Base-by-base conservation (phyloP, 2,329 filamentous ascomycete species). In the Diaporthe velutina region DNA sequence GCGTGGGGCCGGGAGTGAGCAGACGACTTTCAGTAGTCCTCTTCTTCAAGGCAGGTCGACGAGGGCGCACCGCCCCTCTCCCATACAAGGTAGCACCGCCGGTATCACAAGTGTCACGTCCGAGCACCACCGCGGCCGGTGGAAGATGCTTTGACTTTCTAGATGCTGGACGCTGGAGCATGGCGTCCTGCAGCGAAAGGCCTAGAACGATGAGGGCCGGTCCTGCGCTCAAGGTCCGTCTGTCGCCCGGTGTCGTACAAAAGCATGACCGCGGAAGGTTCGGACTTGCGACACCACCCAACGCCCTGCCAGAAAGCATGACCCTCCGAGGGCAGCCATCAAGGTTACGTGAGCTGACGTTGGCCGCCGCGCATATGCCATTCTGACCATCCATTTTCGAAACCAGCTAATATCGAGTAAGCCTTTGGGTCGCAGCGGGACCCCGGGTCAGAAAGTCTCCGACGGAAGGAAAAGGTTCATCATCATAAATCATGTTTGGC, bases 1-100 rank as follows among this genome's bases (percentile, higher is more conserved):
- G 66, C 58, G 54, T 48, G 57, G 45, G 57, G 50, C 58, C 74
- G 50, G 55, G 58, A 67, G 74, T 74, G 71, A 42, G 25, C 71
- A 74, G 60, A 60, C 71, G 35, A 45, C 54, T 38, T 30, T 52
- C 54, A 40, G 61, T 50, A 55, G 55, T 15, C 42, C 22, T 45
- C 3, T 33, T n/a, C 22, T 64, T 33, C 28, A 10, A 15, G 70
- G 28, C 45, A 33, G 35, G 17, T 48, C 17, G 25, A 17, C 19
- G 33, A 42, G 8, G 42, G 38, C n/a, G 17, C 38, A 28, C 52
- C 17, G 5, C 28, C 52, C 6, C 52, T 17, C 13, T 7, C 52
- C 45, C 25, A n/a, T 38, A 17, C 45, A 33, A 68, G 54, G 68
- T 35, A 25, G 30, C 68, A 60, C 15, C 42, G 30, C 28, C 45